Percentiles rank a stretch among this genome's conserved stretches.
These are phyloP conservation scores for Salicornia ramosissima DNA, from an alignment of 148 eudicot genomes.

Conservation along the genomic window DNA sequence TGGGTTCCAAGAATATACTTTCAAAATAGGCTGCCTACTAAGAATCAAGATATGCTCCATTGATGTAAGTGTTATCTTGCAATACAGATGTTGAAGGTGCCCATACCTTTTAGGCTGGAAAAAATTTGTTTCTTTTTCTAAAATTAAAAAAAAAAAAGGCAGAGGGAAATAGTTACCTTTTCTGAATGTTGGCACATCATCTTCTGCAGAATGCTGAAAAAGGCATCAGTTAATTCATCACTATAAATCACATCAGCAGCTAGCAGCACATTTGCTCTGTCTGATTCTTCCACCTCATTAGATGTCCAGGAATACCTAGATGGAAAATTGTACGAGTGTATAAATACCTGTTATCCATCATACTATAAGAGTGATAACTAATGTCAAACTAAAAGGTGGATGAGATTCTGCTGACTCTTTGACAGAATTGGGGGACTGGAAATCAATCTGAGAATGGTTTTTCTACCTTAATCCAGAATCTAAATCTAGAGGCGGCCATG, in stretches of 20 bases:
- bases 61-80: too few species aligned
- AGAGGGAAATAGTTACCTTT: too few species aligned
- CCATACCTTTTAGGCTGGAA: too few species aligned
- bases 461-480: constrained; percentile 24
- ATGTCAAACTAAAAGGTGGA: not conserved
- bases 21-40: too few species aligned
- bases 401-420: not conserved
- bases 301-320: constrained; percentile 63
- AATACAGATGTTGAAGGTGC: too few species aligned
- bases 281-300: constrained; percentile 58
- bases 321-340: constrained; percentile 2
- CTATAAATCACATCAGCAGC: constrained; percentile 99
- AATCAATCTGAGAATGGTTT: not conserved
- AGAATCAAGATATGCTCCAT: too few species aligned
- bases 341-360: not conserved
- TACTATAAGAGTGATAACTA: not conserved
- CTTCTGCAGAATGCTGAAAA: constrained; percentile 55
- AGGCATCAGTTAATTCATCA: constrained; percentile 83
- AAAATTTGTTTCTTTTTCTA: too few species aligned
- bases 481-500: constrained; percentile 57
- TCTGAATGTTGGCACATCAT: constrained; percentile 50
- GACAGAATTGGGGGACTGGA: not conserved
- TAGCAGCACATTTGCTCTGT: constrained; percentile 62
- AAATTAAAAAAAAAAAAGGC: too few species aligned
- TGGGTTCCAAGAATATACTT: too few species aligned